A percentile compares a stretch with the other conserved stretches of the same genome.
Evolutionary conservation across 257 asterid species (phyloP).

Genomic region (Parsonsia alboflavescens): DNA sequence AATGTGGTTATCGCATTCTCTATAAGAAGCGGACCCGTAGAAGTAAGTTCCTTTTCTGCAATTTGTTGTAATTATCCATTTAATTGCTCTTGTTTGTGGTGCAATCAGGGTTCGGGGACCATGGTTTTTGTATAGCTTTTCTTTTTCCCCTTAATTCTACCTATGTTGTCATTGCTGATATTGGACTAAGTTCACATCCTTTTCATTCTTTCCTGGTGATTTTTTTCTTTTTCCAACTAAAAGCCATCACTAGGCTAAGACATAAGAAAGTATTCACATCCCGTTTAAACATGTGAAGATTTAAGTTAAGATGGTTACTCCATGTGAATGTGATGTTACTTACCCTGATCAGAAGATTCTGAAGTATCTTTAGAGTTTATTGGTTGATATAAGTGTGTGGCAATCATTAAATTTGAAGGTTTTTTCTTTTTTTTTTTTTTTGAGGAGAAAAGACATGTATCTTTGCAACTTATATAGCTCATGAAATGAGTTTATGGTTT

Average conservation of each 20-base stretch:
- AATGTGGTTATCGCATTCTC: slow-evolving; percentile 82
- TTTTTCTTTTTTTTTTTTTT: too few relatives aligned
- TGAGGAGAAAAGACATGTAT: background rate
- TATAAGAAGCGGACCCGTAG: slow-evolving; percentile 93
- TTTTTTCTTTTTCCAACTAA: background rate
- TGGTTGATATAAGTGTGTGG: background rate
- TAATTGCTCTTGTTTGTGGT: background rate
- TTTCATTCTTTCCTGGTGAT: background rate
- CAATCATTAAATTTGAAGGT: background rate
- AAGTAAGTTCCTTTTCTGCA: slow-evolving; percentile 28
- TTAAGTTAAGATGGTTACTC: background rate
- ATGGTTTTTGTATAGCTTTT: background rate
- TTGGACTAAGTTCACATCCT: background rate
- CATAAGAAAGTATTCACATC: background rate
- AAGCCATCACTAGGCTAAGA: background rate
- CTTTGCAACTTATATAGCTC: background rate
- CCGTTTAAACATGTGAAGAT: background rate
- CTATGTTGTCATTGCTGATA: too few relatives aligned
- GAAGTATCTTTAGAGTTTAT: background rate
- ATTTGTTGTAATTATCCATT: background rate
- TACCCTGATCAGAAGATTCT: background rate
- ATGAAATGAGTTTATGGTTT: background rate
- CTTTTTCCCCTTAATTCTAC: background rate
- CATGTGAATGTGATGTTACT: background rate
- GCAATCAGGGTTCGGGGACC: background rate